These are phyloP conservation scores for Biscutella laevigata DNA, from an alignment of 441 rosid genomes.

Conservation along the genomic window DNA sequence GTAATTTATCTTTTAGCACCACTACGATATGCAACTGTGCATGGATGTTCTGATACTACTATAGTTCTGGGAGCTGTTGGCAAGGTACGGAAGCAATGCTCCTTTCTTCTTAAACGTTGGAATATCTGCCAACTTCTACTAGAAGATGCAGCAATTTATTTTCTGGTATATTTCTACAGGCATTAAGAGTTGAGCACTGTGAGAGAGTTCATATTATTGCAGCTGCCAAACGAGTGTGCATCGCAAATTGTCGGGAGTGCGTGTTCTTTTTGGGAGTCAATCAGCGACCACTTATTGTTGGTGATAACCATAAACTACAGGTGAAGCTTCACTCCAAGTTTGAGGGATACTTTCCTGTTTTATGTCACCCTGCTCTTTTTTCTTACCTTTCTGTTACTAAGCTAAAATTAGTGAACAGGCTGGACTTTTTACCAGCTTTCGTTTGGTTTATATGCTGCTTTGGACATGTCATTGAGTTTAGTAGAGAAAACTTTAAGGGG, in stretches of 20 bases:
- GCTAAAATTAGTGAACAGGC: background rate
- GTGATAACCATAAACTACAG: slow-evolving; percentile 98
- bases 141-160: background rate
- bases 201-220: slow-evolving; percentile 94
- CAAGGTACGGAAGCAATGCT: slow-evolving; percentile 49
- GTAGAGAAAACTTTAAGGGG: background rate
- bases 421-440: background rate
- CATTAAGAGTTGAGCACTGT: slow-evolving; percentile 91
- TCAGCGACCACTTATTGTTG: slow-evolving; percentile 89
- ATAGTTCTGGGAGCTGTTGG: slow-evolving; percentile 98
- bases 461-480: background rate
- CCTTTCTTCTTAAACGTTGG: background rate
- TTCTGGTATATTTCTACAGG: slow-evolving; percentile 35
- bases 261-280: slow-evolving; percentile 95
- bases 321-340: slow-evolving; percentile 29
- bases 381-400: background rate
- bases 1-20: slow-evolving; percentile 90
- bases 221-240: slow-evolving; percentile 81
- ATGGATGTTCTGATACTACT: slow-evolving; percentile 96
- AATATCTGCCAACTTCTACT: slow-evolving; percentile 1
- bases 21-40: slow-evolving; percentile 77
- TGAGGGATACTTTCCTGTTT: background rate
- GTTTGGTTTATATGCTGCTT: slow-evolving; percentile 2
- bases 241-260: slow-evolving; percentile 97
- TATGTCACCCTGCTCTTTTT: background rate